Percentiles rank a stretch among this genome's conserved stretches.
Evolutionary conservation across 495 filamentous ascomycete species (phyloP).

Genomic region (Entonaema liquescens): DNA sequence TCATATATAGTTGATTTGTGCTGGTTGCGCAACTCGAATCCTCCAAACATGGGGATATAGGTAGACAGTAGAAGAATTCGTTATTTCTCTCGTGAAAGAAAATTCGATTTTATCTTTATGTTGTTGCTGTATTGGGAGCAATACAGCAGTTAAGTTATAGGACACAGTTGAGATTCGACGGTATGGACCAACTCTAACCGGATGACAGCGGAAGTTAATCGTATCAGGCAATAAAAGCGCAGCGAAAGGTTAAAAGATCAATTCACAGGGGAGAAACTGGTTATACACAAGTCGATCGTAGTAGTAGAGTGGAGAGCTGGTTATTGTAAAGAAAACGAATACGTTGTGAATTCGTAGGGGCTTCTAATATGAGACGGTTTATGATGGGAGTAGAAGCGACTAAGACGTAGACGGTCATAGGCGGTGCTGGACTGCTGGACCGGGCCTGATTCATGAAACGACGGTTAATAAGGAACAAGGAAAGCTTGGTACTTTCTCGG

Average conservation of each 20-base stretch:
- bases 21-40: slow-evolving; percentile 12
- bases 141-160: neutral
- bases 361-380: slow-evolving; percentile 29
- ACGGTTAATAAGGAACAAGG: slow-evolving; percentile 25
- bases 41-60: slow-evolving; percentile 16
- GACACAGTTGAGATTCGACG: neutral
- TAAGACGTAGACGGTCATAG: slow-evolving; percentile 13
- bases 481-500: slow-evolving; percentile 1
- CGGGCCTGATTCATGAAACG: slow-evolving; percentile 30
- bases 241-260: neutral
- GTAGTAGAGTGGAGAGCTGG: slow-evolving; percentile 1
- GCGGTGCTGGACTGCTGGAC: slow-evolving; percentile 2
- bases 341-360: slow-evolving; percentile 14
- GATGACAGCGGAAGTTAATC: neutral
- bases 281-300: neutral
- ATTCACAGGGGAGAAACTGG: neutral
- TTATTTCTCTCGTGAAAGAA: neutral
- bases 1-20: slow-evolving; percentile 7
- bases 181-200: neutral
- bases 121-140: neutral
- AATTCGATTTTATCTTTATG: neutral
- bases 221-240: neutral
- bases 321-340: slow-evolving; percentile 23
- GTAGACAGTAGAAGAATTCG: slow-evolving; percentile 1
- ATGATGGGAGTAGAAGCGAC: slow-evolving; percentile 28